Percentiles rank a stretch among this genome's conserved stretches.
These are phyloP conservation scores for Pyrus betulifolia DNA, from an alignment of 306 rosid species.

Conservation along the genomic window DNA sequence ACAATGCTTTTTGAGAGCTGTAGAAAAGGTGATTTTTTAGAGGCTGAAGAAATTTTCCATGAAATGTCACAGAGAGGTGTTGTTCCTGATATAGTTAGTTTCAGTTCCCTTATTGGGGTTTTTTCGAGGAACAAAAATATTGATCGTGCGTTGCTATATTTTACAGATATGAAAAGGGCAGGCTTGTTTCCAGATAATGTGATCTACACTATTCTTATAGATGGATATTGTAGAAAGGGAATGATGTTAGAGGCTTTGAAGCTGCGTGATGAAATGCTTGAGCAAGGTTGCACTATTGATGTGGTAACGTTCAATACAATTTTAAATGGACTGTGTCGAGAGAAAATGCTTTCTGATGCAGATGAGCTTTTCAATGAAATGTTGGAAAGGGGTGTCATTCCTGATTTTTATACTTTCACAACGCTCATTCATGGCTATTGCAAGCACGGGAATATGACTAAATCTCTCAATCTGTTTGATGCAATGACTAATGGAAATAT, in stretches of 20 bases:
- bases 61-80: slow-evolving; percentile 50
- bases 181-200: slow-evolving; percentile 81
- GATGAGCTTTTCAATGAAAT: slow-evolving; percentile 66
- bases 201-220: slow-evolving; percentile 75
- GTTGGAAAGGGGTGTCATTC: slow-evolving; percentile 78
- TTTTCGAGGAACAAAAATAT: slow-evolving; percentile 54
- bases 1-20: slow-evolving; percentile 64
- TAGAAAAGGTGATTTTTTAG: slow-evolving; percentile 46
- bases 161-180: slow-evolving; percentile 45
- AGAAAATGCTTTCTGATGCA: slow-evolving; percentile 66
- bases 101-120: slow-evolving; percentile 57
- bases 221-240: slow-evolving; percentile 69
- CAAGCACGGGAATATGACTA: slow-evolving; percentile 62
- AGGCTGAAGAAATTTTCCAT: slow-evolving; percentile 55
- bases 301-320: slow-evolving; percentile 68
- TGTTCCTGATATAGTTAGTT: slow-evolving; percentile 74
- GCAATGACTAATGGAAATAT: slow-evolving; percentile 52
- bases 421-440: slow-evolving; percentile 84
- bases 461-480: slow-evolving; percentile 52
- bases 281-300: slow-evolving; percentile 64
- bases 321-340: slow-evolving; percentile 74
- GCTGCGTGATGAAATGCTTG: slow-evolving; percentile 68
- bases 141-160: slow-evolving; percentile 49
- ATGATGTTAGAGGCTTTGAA: slow-evolving; percentile 57
- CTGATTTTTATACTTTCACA: slow-evolving; percentile 78